Base-by-base conservation (phyloP, 805 yeast species). In the Lipomyces anomalus region DNA sequence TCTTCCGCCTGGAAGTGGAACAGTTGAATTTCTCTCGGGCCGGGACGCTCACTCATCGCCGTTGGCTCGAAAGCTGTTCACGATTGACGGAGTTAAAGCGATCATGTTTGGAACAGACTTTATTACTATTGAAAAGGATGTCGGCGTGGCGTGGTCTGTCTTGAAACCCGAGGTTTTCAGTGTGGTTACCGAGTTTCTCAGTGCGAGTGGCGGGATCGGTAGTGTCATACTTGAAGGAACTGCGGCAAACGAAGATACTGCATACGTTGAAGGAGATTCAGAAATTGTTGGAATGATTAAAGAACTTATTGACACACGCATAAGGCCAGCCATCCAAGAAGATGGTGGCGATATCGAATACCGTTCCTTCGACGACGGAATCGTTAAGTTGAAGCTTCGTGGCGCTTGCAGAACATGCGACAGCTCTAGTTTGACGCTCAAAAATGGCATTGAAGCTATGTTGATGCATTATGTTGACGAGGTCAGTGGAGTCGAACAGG, bases 321-420 rank as follows among this genome's bases (percentile, higher is more conserved):
- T 92, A 42, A 80, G 96, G 61, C 99, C 99, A 1, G 96, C 97
- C 1, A 88, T 92, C 47, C 95, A 88, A 68, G 99, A 92, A 60
- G 99, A 92, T 60, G 99, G 99, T 52, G 99, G 99, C 28, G 97
- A 92, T 61, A 81, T 92, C 51, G 89, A 86, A 57, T 94, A 80
- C 63, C 75, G 84, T 48, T 92, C 86, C 4, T 89, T 85, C 61
- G 87, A 83, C 52, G 85, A 82, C 47, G 98, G 98, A 1, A 79
- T 83, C 11, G 97, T 94, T 4, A 84, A 78, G 63, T 76, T 92
- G 57, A 87, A 84, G 62, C 70, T 92, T 38, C 89, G 86, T 58
- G 99, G 99, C 40, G 97, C 98, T 5, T 92, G 99, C 67, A 82
- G 95, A 44, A 77, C 94, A 1, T 92, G 99, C 58, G 87, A 95